Evolutionary conservation across 345 rosid species (phyloP), one percentile per base, ranked within the genome.

Genomic region (Gynandropsis gynandra): DNA sequence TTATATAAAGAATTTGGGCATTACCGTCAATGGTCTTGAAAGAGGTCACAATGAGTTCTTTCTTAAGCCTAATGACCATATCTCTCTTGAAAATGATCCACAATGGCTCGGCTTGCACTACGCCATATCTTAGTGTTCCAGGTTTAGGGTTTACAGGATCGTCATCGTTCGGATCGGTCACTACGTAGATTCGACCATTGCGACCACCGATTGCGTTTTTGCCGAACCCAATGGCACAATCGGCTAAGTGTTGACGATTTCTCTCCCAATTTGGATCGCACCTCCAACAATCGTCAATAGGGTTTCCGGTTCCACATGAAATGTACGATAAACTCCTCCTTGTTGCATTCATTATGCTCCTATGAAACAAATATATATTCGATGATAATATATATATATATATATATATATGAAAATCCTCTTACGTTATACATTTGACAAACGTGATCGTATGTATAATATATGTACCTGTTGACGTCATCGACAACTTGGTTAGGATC

Each of bases 201-300:
- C 68, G 74, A 1, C 95, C 95, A 1, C 95, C 95, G 0, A 74
- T 65, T 11, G 95, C 95, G 16, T 77, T 56, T 68, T 72, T 82
- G 10, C 95, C 95, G 29, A 85, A 85, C 4, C 95, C 95, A 1
- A 85, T 82, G 5, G 81, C 95, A 21, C 95, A 85, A 35, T 80
- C 87, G 0, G 95, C 89, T 47, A 85, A 42, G 19, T 69, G 42
- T 45, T 80, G 74, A 0, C 89, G 80, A 64, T 85, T 80, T 12
- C 47, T 67, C 60, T 80, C 86, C 95, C 95, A 85, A 10, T 78
- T 82, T 0, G 80, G 74, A 54, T 80, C 78, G 51, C 89, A 85
- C 58, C 95, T 50, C 95, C 95, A 85, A 56, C 95, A 85, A 46
- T 85, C 89, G 1, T 85, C 95, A 0, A 85, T 80, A 0, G 95